Evolutionary conservation across 495 filamentous ascomycete genomes (phyloP).

Genomic region (Neurospora terricola): DNA sequence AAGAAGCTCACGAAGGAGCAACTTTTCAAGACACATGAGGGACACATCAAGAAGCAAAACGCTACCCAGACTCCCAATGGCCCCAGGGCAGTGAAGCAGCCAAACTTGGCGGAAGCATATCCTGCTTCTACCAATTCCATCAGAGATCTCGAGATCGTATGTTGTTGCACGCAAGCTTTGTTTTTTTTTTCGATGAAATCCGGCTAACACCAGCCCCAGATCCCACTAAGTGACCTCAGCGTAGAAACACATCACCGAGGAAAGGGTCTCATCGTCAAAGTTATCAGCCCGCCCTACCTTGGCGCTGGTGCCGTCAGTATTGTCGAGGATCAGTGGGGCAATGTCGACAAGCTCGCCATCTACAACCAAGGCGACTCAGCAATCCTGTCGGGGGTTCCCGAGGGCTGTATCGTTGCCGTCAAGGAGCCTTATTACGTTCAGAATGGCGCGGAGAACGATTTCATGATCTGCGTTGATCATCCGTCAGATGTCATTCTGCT

Average conservation of each 20-base stretch:
- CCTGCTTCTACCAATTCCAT: slow-evolving; percentile 25
- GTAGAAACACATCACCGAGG: slow-evolving; percentile 45
- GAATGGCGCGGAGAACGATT: slow-evolving; percentile 27
- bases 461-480: slow-evolving; percentile 45
- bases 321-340: slow-evolving; percentile 40
- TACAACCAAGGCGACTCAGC: slow-evolving; percentile 33
- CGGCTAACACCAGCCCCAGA: slow-evolving; percentile 5
- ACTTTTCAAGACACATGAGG: slow-evolving; percentile 22
- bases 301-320: slow-evolving; percentile 36
- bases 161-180: not conserved
- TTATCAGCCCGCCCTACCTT: slow-evolving; percentile 28
- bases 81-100: slow-evolving; percentile 26
- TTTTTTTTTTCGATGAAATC: not conserved
- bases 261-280: slow-evolving; percentile 31
- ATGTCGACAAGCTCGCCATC: slow-evolving; percentile 36
- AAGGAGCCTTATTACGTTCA: slow-evolving; percentile 45
- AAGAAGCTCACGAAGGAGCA: slow-evolving; percentile 18
- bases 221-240: slow-evolving; percentile 24
- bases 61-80: slow-evolving; percentile 9
- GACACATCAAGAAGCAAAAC: slow-evolving; percentile 21
- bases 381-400: slow-evolving; percentile 21
- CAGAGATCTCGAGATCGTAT: slow-evolving; percentile 23
- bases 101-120: slow-evolving; percentile 19
- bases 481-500: slow-evolving; percentile 32
- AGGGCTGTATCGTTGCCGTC: slow-evolving; percentile 31